These are phyloP conservation scores for Stylosanthes scabra DNA, from an alignment of 331 rosid genomes.

Conservation along the genomic window DNA sequence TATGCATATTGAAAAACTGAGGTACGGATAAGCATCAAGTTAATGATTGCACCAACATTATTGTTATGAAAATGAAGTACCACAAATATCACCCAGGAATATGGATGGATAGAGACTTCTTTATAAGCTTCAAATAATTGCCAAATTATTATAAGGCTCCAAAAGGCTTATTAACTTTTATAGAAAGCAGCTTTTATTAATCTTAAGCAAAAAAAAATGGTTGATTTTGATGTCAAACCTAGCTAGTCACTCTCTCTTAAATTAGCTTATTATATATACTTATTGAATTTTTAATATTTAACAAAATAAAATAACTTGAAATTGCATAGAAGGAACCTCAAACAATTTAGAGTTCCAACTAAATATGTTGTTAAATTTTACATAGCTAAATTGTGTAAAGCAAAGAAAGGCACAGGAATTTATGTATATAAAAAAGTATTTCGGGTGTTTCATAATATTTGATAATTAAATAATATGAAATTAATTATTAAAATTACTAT, in stretches of 20 bases:
- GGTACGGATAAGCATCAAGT: constrained; percentile 30
- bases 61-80: constrained; percentile 26
- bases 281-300: background rate
- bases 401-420: background rate
- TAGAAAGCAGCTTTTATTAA: background rate
- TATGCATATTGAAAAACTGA: constrained; percentile 16
- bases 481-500: too few species aligned
- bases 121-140: constrained; percentile 6
- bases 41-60: constrained; percentile 26
- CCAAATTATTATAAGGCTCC: background rate
- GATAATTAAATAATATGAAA: too few species aligned
- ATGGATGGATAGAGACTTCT: background rate
- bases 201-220: background rate
- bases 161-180: background rate
- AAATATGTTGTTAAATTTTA: background rate
- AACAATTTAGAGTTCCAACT: background rate
- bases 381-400: background rate
- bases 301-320: background rate
- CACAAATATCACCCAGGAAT: constrained; percentile 15
- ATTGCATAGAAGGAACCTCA: background rate
- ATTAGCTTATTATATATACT: background rate
- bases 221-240: background rate
- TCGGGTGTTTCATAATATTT: too few species aligned
- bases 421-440: background rate
- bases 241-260: background rate